Conservation (phyloP, 2,329 filamentous ascomycete species). For the Aspergillus vadensis region DNA sequence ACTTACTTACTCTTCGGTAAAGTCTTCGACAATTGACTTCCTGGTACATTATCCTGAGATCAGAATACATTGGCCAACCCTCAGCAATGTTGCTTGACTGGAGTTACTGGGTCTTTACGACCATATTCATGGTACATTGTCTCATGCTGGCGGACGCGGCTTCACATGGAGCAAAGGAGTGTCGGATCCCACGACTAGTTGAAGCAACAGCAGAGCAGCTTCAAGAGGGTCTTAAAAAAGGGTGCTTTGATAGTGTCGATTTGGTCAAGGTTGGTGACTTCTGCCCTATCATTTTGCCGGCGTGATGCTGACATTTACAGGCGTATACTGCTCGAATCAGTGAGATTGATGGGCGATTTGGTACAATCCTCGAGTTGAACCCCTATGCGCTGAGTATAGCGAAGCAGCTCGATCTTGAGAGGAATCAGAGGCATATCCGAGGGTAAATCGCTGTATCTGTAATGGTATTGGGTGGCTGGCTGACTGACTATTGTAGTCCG, state of each 20-base stretch:
- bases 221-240: constrained; percentile 50
- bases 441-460: constrained; percentile 37
- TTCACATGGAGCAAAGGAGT: neutral
- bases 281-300: too few relatives aligned
- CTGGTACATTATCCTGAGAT: too few relatives aligned
- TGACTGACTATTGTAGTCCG: constrained; percentile 41
- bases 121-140: neutral
- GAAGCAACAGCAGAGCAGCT: constrained; percentile 57
- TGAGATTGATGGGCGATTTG: constrained; percentile 56
- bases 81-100: neutral
- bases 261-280: constrained; percentile 46
- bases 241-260: constrained; percentile 59
- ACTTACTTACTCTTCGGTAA: too few relatives aligned
- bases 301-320: constrained; percentile 25
- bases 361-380: constrained; percentile 58
- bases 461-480: neutral
- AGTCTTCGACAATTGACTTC: too few relatives aligned
- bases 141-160: neutral
- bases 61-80: too few relatives aligned
- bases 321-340: constrained; percentile 55
- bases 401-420: constrained; percentile 50
- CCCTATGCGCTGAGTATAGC: constrained; percentile 57
- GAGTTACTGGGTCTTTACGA: neutral
- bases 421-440: constrained; percentile 49
- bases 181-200: constrained; percentile 45